Evolutionary conservation across 75 land plant genomes (phyloP).

Genomic region (Cunninghamia lanceolata): DNA sequence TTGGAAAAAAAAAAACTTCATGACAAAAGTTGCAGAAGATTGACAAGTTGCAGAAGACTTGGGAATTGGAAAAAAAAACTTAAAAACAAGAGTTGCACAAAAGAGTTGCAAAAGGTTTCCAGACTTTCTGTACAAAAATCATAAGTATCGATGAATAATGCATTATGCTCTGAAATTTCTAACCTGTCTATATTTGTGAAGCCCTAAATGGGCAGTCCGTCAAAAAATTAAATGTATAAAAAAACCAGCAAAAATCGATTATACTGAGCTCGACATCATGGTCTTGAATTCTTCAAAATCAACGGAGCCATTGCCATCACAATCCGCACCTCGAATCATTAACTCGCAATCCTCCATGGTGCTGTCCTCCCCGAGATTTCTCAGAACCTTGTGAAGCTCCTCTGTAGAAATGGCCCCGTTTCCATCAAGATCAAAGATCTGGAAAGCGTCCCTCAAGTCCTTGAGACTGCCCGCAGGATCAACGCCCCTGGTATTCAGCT

Average conservation of each 20-base stretch:
- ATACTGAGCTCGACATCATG: conserved; percentile 16
- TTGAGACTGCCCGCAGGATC: conserved; percentile 10
- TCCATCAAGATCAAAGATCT: conserved; percentile 63
- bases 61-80: no score
- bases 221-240: no score
- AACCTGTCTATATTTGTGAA: no score
- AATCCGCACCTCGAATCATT: conserved; percentile 29
- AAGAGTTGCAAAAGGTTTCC: no score
- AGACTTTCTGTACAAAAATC: no score
- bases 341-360: conserved; percentile 18
- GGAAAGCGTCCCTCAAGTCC: conserved; percentile 57
- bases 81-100: no score
- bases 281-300: conserved; percentile 32
- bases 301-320: conserved; percentile 23
- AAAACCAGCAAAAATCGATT: not conserved
- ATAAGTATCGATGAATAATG: no score
- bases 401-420: conserved; percentile 66
- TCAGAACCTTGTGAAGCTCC: conserved; percentile 59
- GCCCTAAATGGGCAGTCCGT: no score
- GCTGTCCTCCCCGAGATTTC: conserved; percentile 50
- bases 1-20: no score
- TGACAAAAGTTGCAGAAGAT: no score
- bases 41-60: no score
- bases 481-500: conserved; percentile 8
- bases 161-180: no score